Evolutionary conservation across 108 stramenopile genomes (phyloP), one percentile per base, ranked within the genome.

Genomic region (Parietichytrium sp.): DNA sequence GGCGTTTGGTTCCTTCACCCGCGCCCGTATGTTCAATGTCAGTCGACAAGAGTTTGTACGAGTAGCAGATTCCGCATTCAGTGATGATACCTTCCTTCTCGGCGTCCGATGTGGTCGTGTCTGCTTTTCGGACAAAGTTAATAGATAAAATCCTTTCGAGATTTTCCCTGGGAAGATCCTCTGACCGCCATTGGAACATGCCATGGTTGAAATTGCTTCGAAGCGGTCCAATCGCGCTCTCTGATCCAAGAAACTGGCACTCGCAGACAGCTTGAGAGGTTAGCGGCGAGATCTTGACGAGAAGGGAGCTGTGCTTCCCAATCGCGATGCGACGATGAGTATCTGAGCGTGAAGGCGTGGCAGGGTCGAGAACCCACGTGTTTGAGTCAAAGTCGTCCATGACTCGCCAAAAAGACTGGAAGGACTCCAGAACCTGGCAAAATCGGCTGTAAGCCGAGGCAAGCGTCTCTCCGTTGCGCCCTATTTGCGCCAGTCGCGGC

Each of bases 201-300:
- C 45, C 45, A 6, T 42, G 61, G 20, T 72, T 72, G 61, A 72
- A 72, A 1, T 42, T 33, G 15, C 45, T 72, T 2, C 61, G 61
- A 72, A 72, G 45, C 15, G 61, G 2, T n/a, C 2, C 3, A 6
- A 72, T n/a, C 10, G 20, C 61, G 42, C 16, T 20, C 61, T 72
- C 61, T 2, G 61, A 72, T 13, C 61, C 61, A 33, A 72, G 36
- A 42, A 72, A 72, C 20, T 72, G 61, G 42, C 61, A 72, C 61
- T 72, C 61, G 2, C 61, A 72, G 2, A 72, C 61, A n/a, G 61
- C 36, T 7, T 42, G 61, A 10, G 61, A 42, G 16, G 61, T 42
- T 8, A 45, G 16, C 10, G 20, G 10, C 0, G 61, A 25, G 20
- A 72, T 16, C 16, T 42, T 33, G 38, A 72, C 33, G 23, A 45